Percentiles rank a stretch among this genome's conserved stretches.
Conservation (phyloP, 2,329 filamentous ascomycete genomes). For the Tolypocladium paradoxum region DNA sequence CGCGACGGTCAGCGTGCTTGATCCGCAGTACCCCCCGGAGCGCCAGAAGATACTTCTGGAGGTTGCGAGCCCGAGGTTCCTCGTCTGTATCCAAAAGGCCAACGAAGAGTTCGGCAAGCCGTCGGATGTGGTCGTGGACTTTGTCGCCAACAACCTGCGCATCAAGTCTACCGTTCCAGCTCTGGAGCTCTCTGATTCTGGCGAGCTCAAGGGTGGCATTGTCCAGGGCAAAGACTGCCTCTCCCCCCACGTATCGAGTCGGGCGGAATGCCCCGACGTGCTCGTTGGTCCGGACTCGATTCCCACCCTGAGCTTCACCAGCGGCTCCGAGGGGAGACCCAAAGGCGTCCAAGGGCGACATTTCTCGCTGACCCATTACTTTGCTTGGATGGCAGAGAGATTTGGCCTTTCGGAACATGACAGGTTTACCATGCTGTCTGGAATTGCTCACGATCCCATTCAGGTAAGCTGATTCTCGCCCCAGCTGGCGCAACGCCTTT, state of each 20-base stretch:
- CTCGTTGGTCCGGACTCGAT: constrained; percentile 78
- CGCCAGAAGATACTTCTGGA: constrained; percentile 55
- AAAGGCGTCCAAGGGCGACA: constrained; percentile 85
- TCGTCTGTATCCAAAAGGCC: constrained; percentile 59
- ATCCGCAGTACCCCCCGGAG: constrained; percentile 40
- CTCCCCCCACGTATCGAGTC: too few relatives aligned
- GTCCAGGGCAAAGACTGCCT: constrained; percentile 35
- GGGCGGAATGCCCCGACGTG: constrained; percentile 64
- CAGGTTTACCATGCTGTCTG: constrained; percentile 72
- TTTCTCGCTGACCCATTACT: constrained; percentile 77
- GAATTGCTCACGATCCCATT: constrained; percentile 69
- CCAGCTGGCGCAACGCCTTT: too few relatives aligned
- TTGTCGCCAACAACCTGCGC: too few relatives aligned
- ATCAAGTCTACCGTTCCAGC: too few relatives aligned
- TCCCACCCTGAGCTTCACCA: constrained; percentile 65
- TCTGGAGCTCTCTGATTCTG: too few relatives aligned
- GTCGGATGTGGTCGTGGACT: constrained; percentile 34
- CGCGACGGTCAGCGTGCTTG: constrained; percentile 56
- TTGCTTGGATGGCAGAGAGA: constrained; percentile 82
- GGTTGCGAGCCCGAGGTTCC: constrained; percentile 60
- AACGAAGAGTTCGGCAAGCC: constrained; percentile 40
- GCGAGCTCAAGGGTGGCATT: too few relatives aligned
- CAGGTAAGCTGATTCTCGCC: too few relatives aligned
- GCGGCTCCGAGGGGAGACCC: constrained; percentile 65
- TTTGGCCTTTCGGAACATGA: constrained; percentile 65